These are phyloP conservation scores for Carex myosuroides DNA, from an alignment of 176 grass and related monocot genomes.

Conservation along the genomic window DNA sequence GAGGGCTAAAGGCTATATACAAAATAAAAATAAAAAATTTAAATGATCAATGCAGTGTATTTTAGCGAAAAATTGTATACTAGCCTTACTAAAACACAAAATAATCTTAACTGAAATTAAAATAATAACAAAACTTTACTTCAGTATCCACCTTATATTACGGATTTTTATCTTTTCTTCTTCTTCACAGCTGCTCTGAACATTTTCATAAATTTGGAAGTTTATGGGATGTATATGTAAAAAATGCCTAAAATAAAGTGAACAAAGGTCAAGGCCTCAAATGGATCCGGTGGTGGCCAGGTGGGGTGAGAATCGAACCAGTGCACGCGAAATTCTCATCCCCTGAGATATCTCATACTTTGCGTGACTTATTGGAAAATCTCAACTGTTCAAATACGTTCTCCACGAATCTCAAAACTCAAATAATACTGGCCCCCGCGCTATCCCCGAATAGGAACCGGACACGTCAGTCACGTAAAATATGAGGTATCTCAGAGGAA, in stretches of 20 bases:
- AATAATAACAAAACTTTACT: not conserved
- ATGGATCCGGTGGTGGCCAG: too few relatives aligned
- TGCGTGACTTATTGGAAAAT: too few relatives aligned
- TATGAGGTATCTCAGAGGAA: too few relatives aligned
- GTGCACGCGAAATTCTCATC: not conserved
- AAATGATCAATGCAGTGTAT: not conserved
- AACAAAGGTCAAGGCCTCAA: not conserved
- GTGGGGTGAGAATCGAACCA: not conserved
- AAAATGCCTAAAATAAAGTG: not conserved
- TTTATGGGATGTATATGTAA: not conserved
- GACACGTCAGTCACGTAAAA: too few relatives aligned
- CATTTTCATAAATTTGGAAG: not conserved
- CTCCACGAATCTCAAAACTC: too few relatives aligned
- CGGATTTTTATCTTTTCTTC: not conserved
- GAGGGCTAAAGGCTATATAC: not conserved
- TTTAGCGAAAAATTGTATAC: not conserved
- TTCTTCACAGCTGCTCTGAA: not conserved
- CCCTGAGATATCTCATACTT: too few relatives aligned
- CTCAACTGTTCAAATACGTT: too few relatives aligned
- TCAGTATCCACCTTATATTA: not conserved
- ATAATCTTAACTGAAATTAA: not conserved
- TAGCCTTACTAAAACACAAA: not conserved
- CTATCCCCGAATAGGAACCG: too few relatives aligned
- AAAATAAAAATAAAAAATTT: not conserved
- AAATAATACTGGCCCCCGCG: too few relatives aligned